Base-by-base conservation (phyloP, 2,329 filamentous ascomycete species). In the Bipolaris victoriae region DNA sequence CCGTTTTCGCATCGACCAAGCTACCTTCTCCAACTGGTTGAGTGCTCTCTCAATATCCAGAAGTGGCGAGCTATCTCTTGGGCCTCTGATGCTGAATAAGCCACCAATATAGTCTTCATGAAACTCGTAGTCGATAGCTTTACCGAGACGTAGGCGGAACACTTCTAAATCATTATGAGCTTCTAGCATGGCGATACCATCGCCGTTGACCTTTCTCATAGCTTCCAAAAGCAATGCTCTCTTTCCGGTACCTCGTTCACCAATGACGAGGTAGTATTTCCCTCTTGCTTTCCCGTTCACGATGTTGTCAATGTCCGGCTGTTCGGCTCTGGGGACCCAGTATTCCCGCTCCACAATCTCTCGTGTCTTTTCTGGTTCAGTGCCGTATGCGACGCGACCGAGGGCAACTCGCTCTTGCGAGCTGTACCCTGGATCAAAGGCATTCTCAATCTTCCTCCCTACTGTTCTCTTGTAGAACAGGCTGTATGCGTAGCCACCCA, bases 21-120 rank as follows among this genome's bases (percentile, higher is more conserved):
- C 94, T 11, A 98, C 91, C 77, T 98, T 98, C 72, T 99, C 95
- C 26, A 99, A 80, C 78, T 98, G 97, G 81, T 99, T 99, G 72
- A 99, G 87, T 0, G 95, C 95, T 41, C 95, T 87, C 73, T 99
- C 95, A 58, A 99, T 97, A 71, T 99, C 95, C 1, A 99, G 83
- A 31, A 99, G 80, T 1, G 95, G 92, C 0, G 92, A 96, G 15
- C 91, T 92, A 70, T 99, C 95, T 45, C 95, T 85, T 0, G 95
- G 95, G 0, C 95, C 95, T 41, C 90, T 86, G 72, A 98, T 96
- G 61, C 90, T 96, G 77, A 99, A 98, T 63, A 98, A 88, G 5
- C 90, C 90, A 47, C 95, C 95, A 57, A 99, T 97, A 71, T 96
- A 97, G 78, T 99, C 95, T 79, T 98, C 94, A 71, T 98, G 92